Base-by-base conservation (phyloP, 2,329 filamentous ascomycete species). In the Aspergillus sp. region DNA sequence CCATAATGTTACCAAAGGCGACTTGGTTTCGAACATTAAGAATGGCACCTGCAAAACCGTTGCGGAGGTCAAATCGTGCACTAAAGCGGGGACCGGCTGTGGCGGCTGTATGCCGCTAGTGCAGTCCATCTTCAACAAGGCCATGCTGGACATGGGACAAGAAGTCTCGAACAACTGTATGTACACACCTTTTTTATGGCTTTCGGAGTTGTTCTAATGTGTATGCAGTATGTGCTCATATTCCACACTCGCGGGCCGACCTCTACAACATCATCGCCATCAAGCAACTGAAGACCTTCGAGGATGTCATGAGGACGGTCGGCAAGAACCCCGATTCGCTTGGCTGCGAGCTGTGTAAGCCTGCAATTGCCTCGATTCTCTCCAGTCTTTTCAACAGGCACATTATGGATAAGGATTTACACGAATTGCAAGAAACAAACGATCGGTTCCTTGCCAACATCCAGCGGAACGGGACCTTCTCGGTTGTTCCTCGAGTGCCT, bases 61-160 rank as follows among this genome's bases (percentile, higher is more conserved):
- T 48, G 88, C 87, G 55, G 89, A 94, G 57, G 83, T 96, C 71
- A 96, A 96, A 76, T 86, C 89, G 2, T 96, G 91, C 80, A 96
- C 92, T 15, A 96, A 96, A 75, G 92, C 92, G 17, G 92, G 92
- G 42, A 96, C 91, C 0, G 92, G 92, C 2, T 96, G 92, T 70
- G 92, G 92, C 66, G 92, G 92, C 7, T 96, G 92, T 73, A 87
- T 96, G 85, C 92, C 92, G 5, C 84, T 96, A 5, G 90, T 96
- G 2, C 91, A 91, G 58, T 89, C 88, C 65, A 96, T 96, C 71
- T 96, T 96, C 84, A 95, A 93, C 82, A 89, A 88, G 73, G 89
- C 91, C 30, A 93, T 96, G 90, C 82, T 86, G 50, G 86, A 87
- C 10, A 90, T 95, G 87, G 92, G 92, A 57, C 86, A 92, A 63